Evolutionary conservation across 441 rosid genomes (phyloP).

Genomic region (Brassica hybrid): DNA sequence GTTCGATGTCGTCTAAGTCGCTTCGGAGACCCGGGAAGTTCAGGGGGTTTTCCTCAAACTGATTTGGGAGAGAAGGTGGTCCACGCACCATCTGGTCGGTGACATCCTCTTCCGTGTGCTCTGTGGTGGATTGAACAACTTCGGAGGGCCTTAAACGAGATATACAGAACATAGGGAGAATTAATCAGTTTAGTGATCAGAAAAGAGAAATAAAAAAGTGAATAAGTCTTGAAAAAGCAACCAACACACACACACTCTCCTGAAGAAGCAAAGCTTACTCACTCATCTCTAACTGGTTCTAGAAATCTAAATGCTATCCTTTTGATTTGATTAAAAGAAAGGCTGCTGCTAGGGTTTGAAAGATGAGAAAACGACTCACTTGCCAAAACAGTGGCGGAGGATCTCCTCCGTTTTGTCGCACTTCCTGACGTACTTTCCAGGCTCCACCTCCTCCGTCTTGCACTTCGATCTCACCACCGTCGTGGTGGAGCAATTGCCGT

Average conservation of each 20-base stretch:
- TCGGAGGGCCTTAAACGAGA: slow-evolving; percentile 60
- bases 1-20: slow-evolving; percentile 69
- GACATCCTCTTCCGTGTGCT: slow-evolving; percentile 76
- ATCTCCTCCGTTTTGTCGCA: slow-evolving; percentile 84
- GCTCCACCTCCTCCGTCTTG: slow-evolving; percentile 85
- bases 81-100: slow-evolving; percentile 47
- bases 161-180: not conserved
- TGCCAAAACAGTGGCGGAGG: slow-evolving; percentile 71
- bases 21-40: slow-evolving; percentile 72
- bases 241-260: no score
- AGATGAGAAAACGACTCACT: slow-evolving; percentile 44
- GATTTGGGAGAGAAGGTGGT: slow-evolving; percentile 13
- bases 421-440: slow-evolving; percentile 78
- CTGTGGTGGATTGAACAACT: slow-evolving; percentile 67
- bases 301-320: no score
- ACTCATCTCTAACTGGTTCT: no score
- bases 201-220: not conserved
- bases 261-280: no score
- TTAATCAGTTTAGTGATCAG: not conserved
- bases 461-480: slow-evolving; percentile 68
- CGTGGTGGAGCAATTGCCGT: slow-evolving; percentile 54
- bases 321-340: no score
- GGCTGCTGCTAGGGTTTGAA: no score
- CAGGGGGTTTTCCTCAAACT: slow-evolving; percentile 52
- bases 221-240: no score